Evolutionary conservation across 2,329 filamentous ascomycete species (phyloP).

Genomic region (Arthrobotrys iridis): DNA sequence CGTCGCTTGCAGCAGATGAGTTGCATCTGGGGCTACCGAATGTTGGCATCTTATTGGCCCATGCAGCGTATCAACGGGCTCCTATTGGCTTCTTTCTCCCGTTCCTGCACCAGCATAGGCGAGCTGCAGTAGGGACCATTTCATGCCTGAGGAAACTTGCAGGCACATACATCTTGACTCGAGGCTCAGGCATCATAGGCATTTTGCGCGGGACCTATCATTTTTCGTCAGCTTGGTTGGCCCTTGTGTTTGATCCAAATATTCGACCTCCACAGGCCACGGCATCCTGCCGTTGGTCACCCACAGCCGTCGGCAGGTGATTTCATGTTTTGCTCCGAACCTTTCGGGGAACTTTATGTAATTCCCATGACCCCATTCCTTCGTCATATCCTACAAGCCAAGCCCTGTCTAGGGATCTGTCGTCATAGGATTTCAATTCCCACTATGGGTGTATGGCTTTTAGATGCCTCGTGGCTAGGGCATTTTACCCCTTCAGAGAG

Average conservation of each 20-base stretch:
- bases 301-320: slow-evolving; percentile 28
- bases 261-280: background rate
- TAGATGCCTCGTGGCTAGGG: slow-evolving; percentile 4
- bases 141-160: background rate
- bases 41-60: slow-evolving; percentile 23
- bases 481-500: no score
- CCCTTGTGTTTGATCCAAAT: background rate
- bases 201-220: background rate
- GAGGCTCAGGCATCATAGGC: background rate
- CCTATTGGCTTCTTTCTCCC: slow-evolving; percentile 20
- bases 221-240: background rate
- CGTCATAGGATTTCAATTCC: slow-evolving; percentile 7
- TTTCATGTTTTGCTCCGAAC: slow-evolving; percentile 13
- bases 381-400: background rate
- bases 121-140: slow-evolving; percentile 10
- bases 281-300: slow-evolving; percentile 17
- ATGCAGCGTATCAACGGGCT: slow-evolving; percentile 26
- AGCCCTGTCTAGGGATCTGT: background rate
- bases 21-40: slow-evolving; percentile 27
- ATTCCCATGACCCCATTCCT: slow-evolving; percentile 36
- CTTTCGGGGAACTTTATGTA: slow-evolving; percentile 9
- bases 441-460: slow-evolving; percentile 6
- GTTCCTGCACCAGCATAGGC: slow-evolving; percentile 35
- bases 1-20: slow-evolving; percentile 45
- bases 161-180: slow-evolving; percentile 20